Conservation (phyloP, 2,329 filamentous ascomycete species). For the Aspergillus sp. region DNA sequence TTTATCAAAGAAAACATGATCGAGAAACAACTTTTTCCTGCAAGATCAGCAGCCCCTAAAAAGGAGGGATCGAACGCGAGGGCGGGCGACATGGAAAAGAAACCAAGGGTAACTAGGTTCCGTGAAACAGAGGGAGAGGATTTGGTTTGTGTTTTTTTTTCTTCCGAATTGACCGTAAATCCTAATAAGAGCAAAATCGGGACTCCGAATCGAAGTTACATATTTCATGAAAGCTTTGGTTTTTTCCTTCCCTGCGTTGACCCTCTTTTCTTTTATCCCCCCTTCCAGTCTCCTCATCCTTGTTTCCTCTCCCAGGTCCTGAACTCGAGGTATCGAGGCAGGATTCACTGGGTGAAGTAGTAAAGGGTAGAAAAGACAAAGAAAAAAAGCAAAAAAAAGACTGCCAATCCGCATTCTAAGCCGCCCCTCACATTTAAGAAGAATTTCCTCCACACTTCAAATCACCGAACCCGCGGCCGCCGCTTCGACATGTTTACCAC, state of each 20-base stretch:
- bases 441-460: slow-evolving; percentile 36
- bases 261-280: not conserved
- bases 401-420: slow-evolving; percentile 35
- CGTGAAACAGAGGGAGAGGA: slow-evolving; percentile 26
- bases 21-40: not conserved
- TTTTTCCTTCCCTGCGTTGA: not conserved
- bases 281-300: not conserved
- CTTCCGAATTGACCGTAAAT: slow-evolving; percentile 35
- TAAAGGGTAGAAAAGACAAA: not conserved
- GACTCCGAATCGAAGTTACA: slow-evolving; percentile 41
- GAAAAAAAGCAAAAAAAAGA: slow-evolving; percentile 15
- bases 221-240: slow-evolving; percentile 32
- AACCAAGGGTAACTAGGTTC: slow-evolving; percentile 30
- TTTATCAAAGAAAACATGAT: slow-evolving; percentile 15
- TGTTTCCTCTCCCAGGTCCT: not conserved
- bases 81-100: slow-evolving; percentile 25
- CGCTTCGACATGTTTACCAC: slow-evolving; percentile 68
- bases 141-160: not conserved
- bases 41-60: not conserved
- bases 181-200: slow-evolving; percentile 35
- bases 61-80: not conserved
- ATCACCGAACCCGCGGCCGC: slow-evolving; percentile 43
- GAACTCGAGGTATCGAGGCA: not conserved
- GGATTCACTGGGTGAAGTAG: not conserved
- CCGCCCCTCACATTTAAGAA: slow-evolving; percentile 30